phyloP scores from a whole-genome alignment of 2,329 filamentous ascomycete species.

The Pseudogymnoascus sp. region DNA sequence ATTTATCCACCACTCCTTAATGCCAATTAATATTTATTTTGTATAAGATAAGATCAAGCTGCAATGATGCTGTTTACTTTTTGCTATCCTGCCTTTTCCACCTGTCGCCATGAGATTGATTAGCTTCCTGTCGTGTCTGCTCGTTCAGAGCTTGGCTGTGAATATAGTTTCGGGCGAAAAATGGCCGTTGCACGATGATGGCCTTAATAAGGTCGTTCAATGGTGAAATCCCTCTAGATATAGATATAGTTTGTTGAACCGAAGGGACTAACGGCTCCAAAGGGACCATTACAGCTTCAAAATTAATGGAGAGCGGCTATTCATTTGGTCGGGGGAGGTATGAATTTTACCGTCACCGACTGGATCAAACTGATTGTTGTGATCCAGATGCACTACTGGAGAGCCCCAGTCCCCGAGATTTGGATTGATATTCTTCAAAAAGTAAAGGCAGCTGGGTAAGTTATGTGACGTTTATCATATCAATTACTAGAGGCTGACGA shows the following conservation, averaged over 20 bases:
- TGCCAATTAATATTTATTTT: not conserved
- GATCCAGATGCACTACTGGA: slow-evolving; percentile 40
- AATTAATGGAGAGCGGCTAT: slow-evolving; percentile 41
- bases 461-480: not conserved
- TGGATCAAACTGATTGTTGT: not conserved
- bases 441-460: slow-evolving; percentile 37
- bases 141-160: slow-evolving; percentile 2
- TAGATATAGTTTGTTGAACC: not conserved
- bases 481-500: slow-evolving; percentile 7
- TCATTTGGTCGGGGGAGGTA: slow-evolving; percentile 42
- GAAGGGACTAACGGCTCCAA: not conserved
- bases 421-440: slow-evolving; percentile 44
- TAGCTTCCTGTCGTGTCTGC: not conserved
- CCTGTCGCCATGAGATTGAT: not conserved
- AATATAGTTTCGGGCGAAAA: slow-evolving; percentile 16
- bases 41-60: not conserved
- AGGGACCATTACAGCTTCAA: slow-evolving; percentile 46
- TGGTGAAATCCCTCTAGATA: slow-evolving; percentile 26
- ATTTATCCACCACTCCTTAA: slow-evolving; percentile 8
- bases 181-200: slow-evolving; percentile 42
- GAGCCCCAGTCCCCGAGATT: slow-evolving; percentile 40
- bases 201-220: slow-evolving; percentile 38
- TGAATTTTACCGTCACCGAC: not conserved
- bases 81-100: not conserved
- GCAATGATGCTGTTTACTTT: slow-evolving; percentile 1